Evolutionary conservation across 495 filamentous ascomycete species (phyloP), one percentile per base, ranked within the genome.

Genomic region (Podospora pseudopauciseta): DNA sequence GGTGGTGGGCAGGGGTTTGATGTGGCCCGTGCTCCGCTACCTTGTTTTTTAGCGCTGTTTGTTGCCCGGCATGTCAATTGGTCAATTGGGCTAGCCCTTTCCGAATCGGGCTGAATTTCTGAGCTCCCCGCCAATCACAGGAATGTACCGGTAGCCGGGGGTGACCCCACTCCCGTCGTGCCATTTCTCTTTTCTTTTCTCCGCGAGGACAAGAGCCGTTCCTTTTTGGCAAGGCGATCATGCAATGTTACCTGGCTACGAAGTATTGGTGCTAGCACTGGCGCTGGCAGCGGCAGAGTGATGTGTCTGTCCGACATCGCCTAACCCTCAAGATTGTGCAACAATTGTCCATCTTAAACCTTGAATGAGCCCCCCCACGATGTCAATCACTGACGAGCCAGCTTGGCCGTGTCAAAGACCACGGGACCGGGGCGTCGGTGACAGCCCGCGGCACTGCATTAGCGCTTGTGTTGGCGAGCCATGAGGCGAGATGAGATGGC

Each of bases 391-490:
- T 54, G 44, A 30, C 19, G n/a, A 57, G 49, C 60, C 26, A 9
- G 4, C 20, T 39, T 32, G 34, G 16, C 64, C 27, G 64, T 23
- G 39, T 49, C 39, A 49, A 49, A 49, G 9, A 1, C 39, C 39
- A 34, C 16, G 30, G 57, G 11, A 56, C 64, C 49, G 28, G 65
- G 16, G 53, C 19, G 0, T 30, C 27, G 65, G 34, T 67, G 74
- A 68, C 67, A 61, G 63, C 56, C 67, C 68, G 57, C 60, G 70
- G 49, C 30, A 64, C 63, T 75, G 72, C 74, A 76, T 76, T 76
- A 74, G 74, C 55, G 70, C 39, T 64, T 68, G 55, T 23, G 53
- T 66, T 66, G 58, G 53, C 60, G 49, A 39, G 66, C 71, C 71
- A 68, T 64, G 67, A 62, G 66, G 68, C 61, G 68, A 73, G 60